phyloP scores from a whole-genome alignment of 495 filamentous ascomycete species.

The Aspergillus leporis region DNA sequence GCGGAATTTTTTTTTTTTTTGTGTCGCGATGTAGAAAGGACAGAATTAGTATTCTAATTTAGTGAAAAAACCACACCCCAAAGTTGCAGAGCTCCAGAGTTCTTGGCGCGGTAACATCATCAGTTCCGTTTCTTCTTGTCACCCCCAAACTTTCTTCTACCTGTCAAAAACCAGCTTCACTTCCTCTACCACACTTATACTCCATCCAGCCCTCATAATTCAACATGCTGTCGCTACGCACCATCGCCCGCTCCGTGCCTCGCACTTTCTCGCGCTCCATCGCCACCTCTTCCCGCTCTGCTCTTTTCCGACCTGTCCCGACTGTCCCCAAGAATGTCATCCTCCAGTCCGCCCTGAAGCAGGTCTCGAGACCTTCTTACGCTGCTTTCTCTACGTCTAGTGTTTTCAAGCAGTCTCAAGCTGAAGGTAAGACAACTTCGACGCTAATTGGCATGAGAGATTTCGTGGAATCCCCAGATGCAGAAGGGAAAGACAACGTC shows the following conservation, averaged over 20 bases:
- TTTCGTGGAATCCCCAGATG: background rate
- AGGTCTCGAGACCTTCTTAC: conserved; percentile 53
- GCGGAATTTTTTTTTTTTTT: too few species aligned
- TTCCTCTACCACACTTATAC: conserved; percentile 17
- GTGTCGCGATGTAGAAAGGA: too few species aligned
- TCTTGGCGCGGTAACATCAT: conserved; percentile 37
- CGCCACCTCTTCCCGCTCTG: conserved; percentile 49
- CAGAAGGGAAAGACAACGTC: background rate
- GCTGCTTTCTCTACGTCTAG: conserved; percentile 75
- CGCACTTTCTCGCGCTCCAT: conserved; percentile 63
- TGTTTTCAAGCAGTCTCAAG: conserved; percentile 54
- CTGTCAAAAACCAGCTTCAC: conserved; percentile 21
- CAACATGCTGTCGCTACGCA: conserved; percentile 78
- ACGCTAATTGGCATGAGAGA: background rate
- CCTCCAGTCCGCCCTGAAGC: conserved; percentile 52
- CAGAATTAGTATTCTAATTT: too few species aligned
- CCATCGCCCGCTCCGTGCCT: conserved; percentile 69
- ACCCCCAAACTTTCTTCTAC: conserved; percentile 12
- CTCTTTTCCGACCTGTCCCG: conserved; percentile 47
- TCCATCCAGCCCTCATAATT: conserved; percentile 11
- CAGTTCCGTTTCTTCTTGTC: conserved; percentile 25
- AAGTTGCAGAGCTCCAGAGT: conserved; percentile 11
- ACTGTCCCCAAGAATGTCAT: conserved; percentile 45
- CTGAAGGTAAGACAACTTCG: conserved; percentile 49
- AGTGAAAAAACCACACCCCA: too few species aligned